Base-by-base conservation (phyloP, 805 yeast genomes). In the Candida caryicola region DNA sequence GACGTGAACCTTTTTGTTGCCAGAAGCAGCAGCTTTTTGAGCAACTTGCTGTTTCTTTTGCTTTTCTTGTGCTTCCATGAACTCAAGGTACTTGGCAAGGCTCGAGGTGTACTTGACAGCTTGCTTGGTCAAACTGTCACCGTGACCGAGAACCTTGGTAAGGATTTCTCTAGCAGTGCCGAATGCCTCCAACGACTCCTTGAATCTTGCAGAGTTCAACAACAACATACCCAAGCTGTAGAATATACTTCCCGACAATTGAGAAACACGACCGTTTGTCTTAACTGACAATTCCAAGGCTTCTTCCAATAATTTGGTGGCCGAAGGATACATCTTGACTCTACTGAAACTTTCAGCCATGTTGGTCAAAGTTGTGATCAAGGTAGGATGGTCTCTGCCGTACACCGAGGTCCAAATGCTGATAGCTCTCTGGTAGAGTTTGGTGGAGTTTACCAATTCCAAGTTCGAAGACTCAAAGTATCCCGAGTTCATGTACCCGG, bases 401-500 rank as follows among this genome's bases (percentile, higher is more conserved):
- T 71, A 76, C n/a, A 80, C 66, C 5, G 69, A 49, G n/a, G 60
- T 49, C 82, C 90, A 78, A 36, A 76, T 69, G 29, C 71, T 62
- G 33, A 84, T 59, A 5, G 87, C 78, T 55, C 82, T 79, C 40
- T 69, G 61, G 57, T 79, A 77, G 41, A 84, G 63, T 45, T 77
- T 72, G 47, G 89, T 66, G 1, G 91, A 76, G 46, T 83, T 81
- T 23, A 69, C 62, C 28, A 76, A 64, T 49, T 79, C 77, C 25
- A 77, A 77, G 47, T 77, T 75, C 7, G 76, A 64, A 29, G 79
- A 66, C 60, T 90, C 96, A 52, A 76, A 73, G 53, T 72, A 75
- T 1, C 93, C 95, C 48, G 90, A 66, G 61, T 87, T 88, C 50
- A 81, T 71, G 57, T 83, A 77, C 29, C 86, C 69, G 47, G 87